Evolutionary conservation across 1,139 yeast genomes (phyloP).

Genomic region (Geotrichum phurueaensis): DNA sequence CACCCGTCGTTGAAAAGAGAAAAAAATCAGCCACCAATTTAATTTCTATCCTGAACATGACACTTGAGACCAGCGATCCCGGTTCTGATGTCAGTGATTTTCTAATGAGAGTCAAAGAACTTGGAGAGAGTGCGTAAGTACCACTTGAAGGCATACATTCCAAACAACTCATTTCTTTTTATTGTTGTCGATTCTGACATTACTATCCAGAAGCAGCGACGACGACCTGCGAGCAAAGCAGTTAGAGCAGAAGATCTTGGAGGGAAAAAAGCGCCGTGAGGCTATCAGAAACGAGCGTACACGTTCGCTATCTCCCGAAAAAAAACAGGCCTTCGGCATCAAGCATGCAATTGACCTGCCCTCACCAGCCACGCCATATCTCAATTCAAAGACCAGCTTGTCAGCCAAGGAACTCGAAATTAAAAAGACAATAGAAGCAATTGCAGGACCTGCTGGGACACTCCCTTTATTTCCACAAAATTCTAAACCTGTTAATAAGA

Average conservation of each 20-base stretch:
- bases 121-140: slow-evolving; percentile 34
- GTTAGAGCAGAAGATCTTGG: slow-evolving; percentile 34
- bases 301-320: slow-evolving; percentile 28
- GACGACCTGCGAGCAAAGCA: slow-evolving; percentile 35
- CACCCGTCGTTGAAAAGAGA: not conserved
- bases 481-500: not conserved
- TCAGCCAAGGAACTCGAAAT: slow-evolving; percentile 23
- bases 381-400: slow-evolving; percentile 5
- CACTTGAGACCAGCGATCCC: slow-evolving; percentile 4
- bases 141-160: not conserved
- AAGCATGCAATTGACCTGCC: not conserved
- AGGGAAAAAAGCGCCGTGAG: slow-evolving; percentile 32
- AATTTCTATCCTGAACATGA: not conserved
- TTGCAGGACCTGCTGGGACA: slow-evolving; percentile 24
- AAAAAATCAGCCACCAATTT: not conserved
- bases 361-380: slow-evolving; percentile 7
- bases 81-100: slow-evolving; percentile 34
- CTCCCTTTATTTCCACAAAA: slow-evolving; percentile 13
- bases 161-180: not conserved
- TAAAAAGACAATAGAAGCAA: slow-evolving; percentile 21
- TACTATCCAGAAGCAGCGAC: slow-evolving; percentile 30
- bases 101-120: slow-evolving; percentile 33
- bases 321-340: slow-evolving; percentile 15
- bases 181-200: not conserved
- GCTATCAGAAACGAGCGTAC: slow-evolving; percentile 30